phyloP scores from a whole-genome alignment of 768 basidiomycete species.

The Coprinopsis sp. region DNA sequence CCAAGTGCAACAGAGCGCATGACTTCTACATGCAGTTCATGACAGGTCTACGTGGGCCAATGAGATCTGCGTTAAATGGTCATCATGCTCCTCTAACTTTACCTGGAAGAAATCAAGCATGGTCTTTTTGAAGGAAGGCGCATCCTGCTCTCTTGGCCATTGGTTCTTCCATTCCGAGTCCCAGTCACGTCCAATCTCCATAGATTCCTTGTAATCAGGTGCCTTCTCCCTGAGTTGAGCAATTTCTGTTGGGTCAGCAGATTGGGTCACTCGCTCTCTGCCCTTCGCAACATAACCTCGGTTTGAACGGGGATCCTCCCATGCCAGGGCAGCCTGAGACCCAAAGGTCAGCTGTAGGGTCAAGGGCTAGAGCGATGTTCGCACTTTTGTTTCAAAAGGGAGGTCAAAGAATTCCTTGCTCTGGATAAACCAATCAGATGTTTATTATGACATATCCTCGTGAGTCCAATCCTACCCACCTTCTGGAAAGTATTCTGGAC shows the following conservation, averaged over 20 bases:
- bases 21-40: constrained; percentile 66
- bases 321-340: constrained; percentile 55
- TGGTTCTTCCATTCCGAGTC: constrained; percentile 72
- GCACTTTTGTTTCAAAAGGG: constrained; percentile 57
- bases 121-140: constrained; percentile 62
- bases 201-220: constrained; percentile 79
- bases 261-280: constrained; percentile 78
- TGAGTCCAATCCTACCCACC: no score
- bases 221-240: constrained; percentile 66
- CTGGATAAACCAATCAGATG: no score
- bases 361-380: constrained; percentile 1
- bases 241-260: constrained; percentile 66
- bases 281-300: constrained; percentile 80
- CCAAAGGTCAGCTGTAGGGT: background rate
- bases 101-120: constrained; percentile 77
- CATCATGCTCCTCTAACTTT: constrained; percentile 11
- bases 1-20: constrained; percentile 88
- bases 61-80: background rate
- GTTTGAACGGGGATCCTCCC: constrained; percentile 84
- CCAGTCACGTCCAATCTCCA: constrained; percentile 89
- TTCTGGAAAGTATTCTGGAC: constrained; percentile 61
- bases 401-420: constrained; percentile 71
- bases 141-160: constrained; percentile 66
- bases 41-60: constrained; percentile 50
- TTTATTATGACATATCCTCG: no score